A percentile compares a stretch with the other conserved stretches of the same genome.
phyloP scores from a whole-genome alignment of 2,329 filamentous ascomycete species.

The Colletotrichum sp. region DNA sequence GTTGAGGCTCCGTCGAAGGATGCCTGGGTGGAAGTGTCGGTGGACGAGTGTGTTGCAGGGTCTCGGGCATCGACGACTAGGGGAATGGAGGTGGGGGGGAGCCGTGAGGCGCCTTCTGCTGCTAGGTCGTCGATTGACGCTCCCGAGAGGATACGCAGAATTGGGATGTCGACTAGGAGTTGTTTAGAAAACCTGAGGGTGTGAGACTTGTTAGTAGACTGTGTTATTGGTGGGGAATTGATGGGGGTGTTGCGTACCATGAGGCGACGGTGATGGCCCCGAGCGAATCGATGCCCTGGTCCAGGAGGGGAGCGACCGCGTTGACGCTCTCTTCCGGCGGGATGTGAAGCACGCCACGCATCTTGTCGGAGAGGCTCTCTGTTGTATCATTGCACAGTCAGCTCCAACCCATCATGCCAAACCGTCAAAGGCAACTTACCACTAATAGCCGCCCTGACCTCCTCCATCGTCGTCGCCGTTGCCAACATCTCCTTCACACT shows the following conservation, averaged over 20 bases:
- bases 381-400: background rate
- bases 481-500: background rate
- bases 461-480: background rate
- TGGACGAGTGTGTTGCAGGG: background rate
- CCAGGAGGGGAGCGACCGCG: background rate
- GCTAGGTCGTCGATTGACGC: conserved; percentile 18
- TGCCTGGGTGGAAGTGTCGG: background rate
- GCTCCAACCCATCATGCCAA: background rate
- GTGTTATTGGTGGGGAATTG: background rate
- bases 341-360: background rate
- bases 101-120: background rate
- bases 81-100: background rate
- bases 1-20: background rate
- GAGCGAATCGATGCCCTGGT: background rate
- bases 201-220: background rate
- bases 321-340: background rate
- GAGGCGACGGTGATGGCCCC: background rate
- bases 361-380: background rate
- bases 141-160: conserved; percentile 48
- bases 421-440: background rate
- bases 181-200: conserved; percentile 41
- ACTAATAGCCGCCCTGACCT: background rate
- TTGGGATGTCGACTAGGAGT: conserved; percentile 44
- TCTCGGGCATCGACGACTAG: background rate
- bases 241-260: conserved; percentile 36